Base-by-base conservation (phyloP, 495 filamentous ascomycete genomes). In the Penicillium coffeae region DNA sequence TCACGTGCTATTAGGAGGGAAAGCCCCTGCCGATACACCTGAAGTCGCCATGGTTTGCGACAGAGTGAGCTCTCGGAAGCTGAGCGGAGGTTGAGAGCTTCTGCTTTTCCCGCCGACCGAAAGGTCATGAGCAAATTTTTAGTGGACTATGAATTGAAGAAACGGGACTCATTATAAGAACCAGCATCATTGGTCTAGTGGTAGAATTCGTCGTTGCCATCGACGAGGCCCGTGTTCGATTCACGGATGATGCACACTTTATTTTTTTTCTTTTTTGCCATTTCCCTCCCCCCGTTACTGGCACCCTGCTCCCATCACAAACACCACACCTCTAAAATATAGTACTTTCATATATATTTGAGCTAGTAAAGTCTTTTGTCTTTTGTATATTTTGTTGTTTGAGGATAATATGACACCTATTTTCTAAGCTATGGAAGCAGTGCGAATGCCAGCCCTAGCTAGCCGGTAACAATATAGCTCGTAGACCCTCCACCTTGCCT, bases 191-290 rank as follows among this genome's bases (percentile, higher is more conserved):
- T 77, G 74, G 74, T 77, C 72, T 77, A 77, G 74, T 77, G 74
- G 74, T 77, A 77, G 71, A 77, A 77, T 77, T 76, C 74, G 64
- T 77, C 74, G 74, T 76, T 77, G 73, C 74, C 73, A 77, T 77
- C 74, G 74, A 77, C 64, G 74, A 76, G 74, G 71, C 74, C 72
- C 73, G 74, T 71, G 74, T 77, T 77, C 74, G 74, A 77, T 76
- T 77, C 74, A 71, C 74, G 72, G 72, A 72, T 74, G 69, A 75
- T 74, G 74, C 74, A 75, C 14, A 52, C n/a, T 43, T 48, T 37
- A 55, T 66, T 53, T 42, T 50, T 50, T 52, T 59, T 50, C n/a
- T 50, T 25, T 42, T 56, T 54, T 35, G 45, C 35, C 37, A 32
- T 45, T 22, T 45, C 38, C 38, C 25, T 47, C 51, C 43, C 16